phyloP scores from a whole-genome alignment of 139 green algal species.

The Coelastrella sp. region DNA sequence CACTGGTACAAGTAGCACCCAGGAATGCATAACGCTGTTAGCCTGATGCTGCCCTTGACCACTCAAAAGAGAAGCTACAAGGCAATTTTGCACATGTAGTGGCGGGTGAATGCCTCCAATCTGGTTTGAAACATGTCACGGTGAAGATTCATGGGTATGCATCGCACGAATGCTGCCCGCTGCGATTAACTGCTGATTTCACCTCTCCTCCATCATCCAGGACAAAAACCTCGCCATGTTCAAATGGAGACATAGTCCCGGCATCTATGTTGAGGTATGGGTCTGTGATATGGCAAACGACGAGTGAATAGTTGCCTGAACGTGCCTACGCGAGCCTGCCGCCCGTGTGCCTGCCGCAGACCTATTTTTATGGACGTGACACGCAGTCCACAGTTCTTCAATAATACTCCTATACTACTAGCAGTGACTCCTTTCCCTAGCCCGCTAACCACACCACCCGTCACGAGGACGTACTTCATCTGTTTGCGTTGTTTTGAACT shows the following conservation, averaged over 20 bases:
- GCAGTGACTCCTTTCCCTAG: conserved; percentile 99
- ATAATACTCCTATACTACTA: conserved; percentile 93
- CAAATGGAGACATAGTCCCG: conserved; percentile 99
- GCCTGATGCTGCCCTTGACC: no score
- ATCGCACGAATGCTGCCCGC: background rate
- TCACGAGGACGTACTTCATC: conserved; percentile 99
- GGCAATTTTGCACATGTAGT: background rate
- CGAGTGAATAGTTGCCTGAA: background rate
- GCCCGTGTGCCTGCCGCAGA: conserved; percentile 53
- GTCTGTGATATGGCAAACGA: conserved; percentile 70
- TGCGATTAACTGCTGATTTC: background rate
- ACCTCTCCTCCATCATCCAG: conserved; percentile 98
- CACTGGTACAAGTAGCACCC: no score
- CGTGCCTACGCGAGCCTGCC: background rate
- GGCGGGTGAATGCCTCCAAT: no score
- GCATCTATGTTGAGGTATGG: conserved; percentile 99
- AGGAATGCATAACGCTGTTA: no score
- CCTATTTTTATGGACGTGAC: conserved; percentile 98
- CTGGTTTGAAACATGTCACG: no score
- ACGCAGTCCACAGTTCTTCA: conserved; percentile 93
- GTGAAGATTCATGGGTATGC: background rate
- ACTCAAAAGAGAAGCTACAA: no score
- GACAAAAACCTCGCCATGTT: conserved; percentile 99
- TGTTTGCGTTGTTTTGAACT: background rate
- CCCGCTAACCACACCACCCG: conserved; percentile 96